A percentile compares a stretch with the other conserved stretches of the same genome.
Conservation (phyloP, 1,284 basidiomycete genomes). For the Quambalaria eucalypti region DNA sequence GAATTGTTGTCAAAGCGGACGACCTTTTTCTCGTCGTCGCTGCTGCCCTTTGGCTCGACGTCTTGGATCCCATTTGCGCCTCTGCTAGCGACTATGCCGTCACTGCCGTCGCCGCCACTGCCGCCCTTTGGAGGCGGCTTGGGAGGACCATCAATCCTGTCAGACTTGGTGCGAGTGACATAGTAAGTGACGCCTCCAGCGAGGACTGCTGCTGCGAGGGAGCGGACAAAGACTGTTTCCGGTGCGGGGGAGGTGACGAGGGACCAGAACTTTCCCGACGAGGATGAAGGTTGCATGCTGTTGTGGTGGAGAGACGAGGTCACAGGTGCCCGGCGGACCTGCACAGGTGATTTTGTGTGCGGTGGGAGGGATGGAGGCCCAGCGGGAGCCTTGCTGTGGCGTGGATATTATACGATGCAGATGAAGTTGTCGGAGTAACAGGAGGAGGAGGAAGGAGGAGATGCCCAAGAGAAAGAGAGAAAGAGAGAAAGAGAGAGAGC, state of each 20-base stretch:
- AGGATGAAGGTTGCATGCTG: too few relatives aligned
- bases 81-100: not conserved
- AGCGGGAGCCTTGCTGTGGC: too few relatives aligned
- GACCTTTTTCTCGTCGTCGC: not conserved
- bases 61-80: not conserved
- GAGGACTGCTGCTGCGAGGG: not conserved
- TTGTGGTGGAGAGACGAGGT: too few relatives aligned
- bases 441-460: too few relatives aligned
- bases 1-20: constrained; percentile 5
- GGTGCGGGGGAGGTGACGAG: not conserved
- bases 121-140: not conserved
- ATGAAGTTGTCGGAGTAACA: too few relatives aligned
- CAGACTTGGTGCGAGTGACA: not conserved
- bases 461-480: too few relatives aligned
- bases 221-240: not conserved
- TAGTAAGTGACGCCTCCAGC: not conserved
- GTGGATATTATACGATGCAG: too few relatives aligned
- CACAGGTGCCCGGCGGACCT: too few relatives aligned
- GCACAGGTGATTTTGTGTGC: too few relatives aligned
- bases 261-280: too few relatives aligned
- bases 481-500: too few relatives aligned
- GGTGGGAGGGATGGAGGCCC: too few relatives aligned
- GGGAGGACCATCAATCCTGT: not conserved
- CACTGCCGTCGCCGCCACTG: not conserved
- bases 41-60: not conserved